Percentiles rank a stretch among this genome's conserved stretches.
Conservation (phyloP, 2,329 filamentous ascomycete species). For the Aquanectria penicillioides region DNA sequence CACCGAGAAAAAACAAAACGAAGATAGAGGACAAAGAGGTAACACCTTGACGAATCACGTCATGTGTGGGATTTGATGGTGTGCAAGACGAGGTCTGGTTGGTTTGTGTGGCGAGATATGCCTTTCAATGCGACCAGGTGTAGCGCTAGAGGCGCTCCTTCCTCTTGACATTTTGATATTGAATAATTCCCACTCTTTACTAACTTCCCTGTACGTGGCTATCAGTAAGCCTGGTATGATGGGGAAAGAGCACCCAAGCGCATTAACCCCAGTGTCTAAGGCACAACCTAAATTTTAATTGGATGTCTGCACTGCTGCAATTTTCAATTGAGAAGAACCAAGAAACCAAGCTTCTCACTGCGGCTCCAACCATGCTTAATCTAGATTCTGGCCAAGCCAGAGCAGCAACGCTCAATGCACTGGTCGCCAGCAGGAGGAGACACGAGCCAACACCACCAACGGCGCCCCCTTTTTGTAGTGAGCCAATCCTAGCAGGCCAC, state of each 20-base stretch:
- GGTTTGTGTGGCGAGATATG: neutral
- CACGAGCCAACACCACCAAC: conserved; percentile 8
- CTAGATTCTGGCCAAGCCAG: conserved; percentile 3
- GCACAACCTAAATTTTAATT: conserved; percentile 6
- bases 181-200: no score
- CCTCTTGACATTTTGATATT: neutral
- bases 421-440: conserved; percentile 7
- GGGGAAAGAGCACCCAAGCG: conserved; percentile 10
- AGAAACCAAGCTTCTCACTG: neutral
- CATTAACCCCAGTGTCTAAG: neutral
- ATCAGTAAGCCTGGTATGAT: no score
- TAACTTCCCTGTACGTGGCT: no score
- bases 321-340: conserved; percentile 5
- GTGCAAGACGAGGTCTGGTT: conserved; percentile 10
- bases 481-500: conserved; percentile 7
- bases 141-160: neutral
- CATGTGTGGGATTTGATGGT: neutral
- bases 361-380: neutral
- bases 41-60: conserved; percentile 7
- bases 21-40: neutral
- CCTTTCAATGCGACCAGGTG: conserved; percentile 3
- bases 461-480: neutral
- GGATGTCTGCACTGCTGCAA: neutral
- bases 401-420: neutral
- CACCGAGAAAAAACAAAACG: neutral